Evolutionary conservation across 2,329 filamentous ascomycete genomes (phyloP).

Genomic region (Alternaria triticina): DNA sequence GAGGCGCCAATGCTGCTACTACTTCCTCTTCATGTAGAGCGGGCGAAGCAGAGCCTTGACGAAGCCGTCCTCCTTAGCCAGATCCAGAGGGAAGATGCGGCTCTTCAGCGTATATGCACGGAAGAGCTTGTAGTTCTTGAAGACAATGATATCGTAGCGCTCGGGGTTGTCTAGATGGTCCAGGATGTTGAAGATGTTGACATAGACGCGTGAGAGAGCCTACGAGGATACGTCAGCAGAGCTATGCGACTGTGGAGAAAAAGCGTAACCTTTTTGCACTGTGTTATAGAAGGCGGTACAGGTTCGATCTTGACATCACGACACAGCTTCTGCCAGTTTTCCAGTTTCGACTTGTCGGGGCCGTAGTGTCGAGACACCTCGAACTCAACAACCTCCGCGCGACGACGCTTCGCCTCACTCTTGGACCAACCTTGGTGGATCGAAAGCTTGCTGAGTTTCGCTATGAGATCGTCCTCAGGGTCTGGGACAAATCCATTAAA

Average conservation of each 20-base stretch:
- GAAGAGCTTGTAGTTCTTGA: constrained; percentile 5
- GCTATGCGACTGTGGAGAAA: neutral
- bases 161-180: constrained; percentile 15
- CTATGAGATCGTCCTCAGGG: constrained; percentile 7
- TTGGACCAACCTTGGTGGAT: constrained; percentile 18
- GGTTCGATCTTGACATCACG: constrained; percentile 16
- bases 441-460: constrained; percentile 23
- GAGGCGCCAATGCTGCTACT: neutral
- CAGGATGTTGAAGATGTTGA: constrained; percentile 25
- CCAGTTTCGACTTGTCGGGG: constrained; percentile 12
- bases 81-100: constrained; percentile 5
- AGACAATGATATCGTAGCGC: neutral
- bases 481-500: constrained; percentile 18
- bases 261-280: constrained; percentile 32
- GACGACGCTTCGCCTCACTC: constrained; percentile 2
- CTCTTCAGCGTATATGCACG: constrained; percentile 10
- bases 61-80: constrained; percentile 21
- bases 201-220: constrained; percentile 10
- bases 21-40: neutral
- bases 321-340: constrained; percentile 33
- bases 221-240: neutral
- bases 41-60: constrained; percentile 16
- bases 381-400: constrained; percentile 9
- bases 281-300: constrained; percentile 21
- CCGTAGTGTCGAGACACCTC: constrained; percentile 23